phyloP scores from a whole-genome alignment of 257 asterid species.

The Jacaranda copaia region DNA sequence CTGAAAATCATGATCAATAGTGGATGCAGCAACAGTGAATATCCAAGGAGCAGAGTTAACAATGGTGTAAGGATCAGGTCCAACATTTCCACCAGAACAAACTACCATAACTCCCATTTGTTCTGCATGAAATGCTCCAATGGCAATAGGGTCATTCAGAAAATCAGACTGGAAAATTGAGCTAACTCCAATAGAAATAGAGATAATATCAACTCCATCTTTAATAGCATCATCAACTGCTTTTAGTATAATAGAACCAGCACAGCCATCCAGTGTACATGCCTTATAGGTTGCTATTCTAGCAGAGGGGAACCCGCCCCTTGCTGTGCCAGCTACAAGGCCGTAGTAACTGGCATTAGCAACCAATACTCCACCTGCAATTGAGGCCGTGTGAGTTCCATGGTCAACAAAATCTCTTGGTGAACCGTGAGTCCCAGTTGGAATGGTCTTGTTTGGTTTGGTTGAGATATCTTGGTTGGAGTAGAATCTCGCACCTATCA shows the following conservation, averaged over 20 bases:
- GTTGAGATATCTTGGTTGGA: constrained; percentile 33
- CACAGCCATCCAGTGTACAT: constrained; percentile 56
- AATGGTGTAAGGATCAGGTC: constrained; percentile 61
- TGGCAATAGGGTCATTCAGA: constrained; percentile 68
- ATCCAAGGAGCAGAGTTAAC: constrained; percentile 86
- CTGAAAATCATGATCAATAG: constrained; percentile 61
- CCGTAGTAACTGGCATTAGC: constrained; percentile 66
- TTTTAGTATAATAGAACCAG: constrained; percentile 57
- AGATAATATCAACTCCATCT: constrained; percentile 82
- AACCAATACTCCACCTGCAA: constrained; percentile 61
- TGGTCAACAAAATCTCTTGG: constrained; percentile 73
- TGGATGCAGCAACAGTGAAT: constrained; percentile 76
- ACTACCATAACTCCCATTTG: constrained; percentile 64
- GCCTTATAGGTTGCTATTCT: constrained; percentile 79
- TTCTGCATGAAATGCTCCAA: constrained; percentile 81
- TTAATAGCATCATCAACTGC: constrained; percentile 77
- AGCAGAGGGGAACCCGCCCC: constrained; percentile 72
- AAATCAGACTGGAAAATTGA: constrained; percentile 56
- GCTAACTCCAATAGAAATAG: constrained; percentile 66
- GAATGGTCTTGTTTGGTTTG: constrained; percentile 7
- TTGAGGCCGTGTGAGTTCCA: constrained; percentile 80
- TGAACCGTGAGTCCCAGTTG: constrained; percentile 40
- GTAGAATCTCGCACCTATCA: constrained; percentile 78
- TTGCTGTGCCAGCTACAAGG: constrained; percentile 66
- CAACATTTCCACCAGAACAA: constrained; percentile 80